Evolutionary conservation across 345 rosid species (phyloP).

Genomic region (Pugionium dolabratum): DNA sequence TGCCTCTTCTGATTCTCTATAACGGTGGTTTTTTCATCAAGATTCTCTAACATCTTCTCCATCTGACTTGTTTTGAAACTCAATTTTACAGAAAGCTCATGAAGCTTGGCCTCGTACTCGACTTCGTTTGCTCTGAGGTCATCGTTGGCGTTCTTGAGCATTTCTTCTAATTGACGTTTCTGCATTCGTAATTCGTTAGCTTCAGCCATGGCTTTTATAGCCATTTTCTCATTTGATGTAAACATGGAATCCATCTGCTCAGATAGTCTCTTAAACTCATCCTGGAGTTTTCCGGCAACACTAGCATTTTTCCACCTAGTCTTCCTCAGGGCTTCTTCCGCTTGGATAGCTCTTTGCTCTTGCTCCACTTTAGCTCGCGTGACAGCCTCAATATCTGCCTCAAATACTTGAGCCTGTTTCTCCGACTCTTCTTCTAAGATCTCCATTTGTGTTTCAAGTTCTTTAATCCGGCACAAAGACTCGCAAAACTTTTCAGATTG

Average conservation of each 20-base stretch:
- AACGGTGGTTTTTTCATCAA: constrained; percentile 53
- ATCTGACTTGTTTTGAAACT: constrained; percentile 50
- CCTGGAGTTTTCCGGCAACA: constrained; percentile 81
- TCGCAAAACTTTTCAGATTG: constrained; percentile 49
- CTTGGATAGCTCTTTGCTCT: constrained; percentile 82
- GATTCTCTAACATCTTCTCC: constrained; percentile 48
- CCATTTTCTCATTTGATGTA: constrained; percentile 81
- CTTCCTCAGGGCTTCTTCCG: constrained; percentile 73
- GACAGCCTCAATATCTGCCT: constrained; percentile 62
- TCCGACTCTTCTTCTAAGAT: constrained; percentile 72
- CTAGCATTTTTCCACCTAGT: constrained; percentile 69
- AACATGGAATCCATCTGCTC: constrained; percentile 75
- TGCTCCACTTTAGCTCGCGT: constrained; percentile 64
- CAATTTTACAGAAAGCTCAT: constrained; percentile 48
- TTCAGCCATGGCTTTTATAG: constrained; percentile 73
- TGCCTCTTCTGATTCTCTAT: constrained; percentile 54
- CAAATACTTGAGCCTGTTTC: constrained; percentile 55
- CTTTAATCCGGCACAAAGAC: constrained; percentile 50
- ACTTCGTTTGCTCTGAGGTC: constrained; percentile 51
- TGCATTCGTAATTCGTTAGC: constrained; percentile 58
- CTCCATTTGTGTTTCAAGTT: constrained; percentile 55
- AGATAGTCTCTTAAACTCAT: constrained; percentile 72
- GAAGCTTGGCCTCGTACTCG: constrained; percentile 57
- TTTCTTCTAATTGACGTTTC: constrained; percentile 64
- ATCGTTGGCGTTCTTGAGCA: constrained; percentile 55